Conservation (phyloP, 257 asterid genomes). For the Solanum etuberosum region DNA sequence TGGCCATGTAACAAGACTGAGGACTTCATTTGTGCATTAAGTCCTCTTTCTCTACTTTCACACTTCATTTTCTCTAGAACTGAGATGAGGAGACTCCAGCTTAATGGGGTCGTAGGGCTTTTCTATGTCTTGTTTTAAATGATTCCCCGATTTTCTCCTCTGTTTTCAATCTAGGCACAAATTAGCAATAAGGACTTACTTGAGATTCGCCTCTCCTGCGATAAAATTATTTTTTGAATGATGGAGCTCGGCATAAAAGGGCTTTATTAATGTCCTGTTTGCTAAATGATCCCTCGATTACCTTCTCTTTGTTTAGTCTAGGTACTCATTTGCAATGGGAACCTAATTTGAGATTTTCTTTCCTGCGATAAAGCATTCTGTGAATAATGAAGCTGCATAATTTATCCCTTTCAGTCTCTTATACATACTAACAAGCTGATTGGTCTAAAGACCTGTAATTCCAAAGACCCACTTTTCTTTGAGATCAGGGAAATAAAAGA, state of each 20-base stretch:
- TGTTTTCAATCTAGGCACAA: not conserved
- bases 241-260: not conserved
- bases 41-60: not conserved
- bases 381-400: not conserved
- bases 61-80: not conserved
- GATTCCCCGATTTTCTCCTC: not conserved
- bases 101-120: not conserved
- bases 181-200: not conserved
- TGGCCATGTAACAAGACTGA: not conserved
- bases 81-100: not conserved
- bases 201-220: not conserved
- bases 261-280: not conserved
- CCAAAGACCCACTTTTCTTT: not conserved
- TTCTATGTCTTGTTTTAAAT: not conserved
- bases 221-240: not conserved
- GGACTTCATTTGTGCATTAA: not conserved
- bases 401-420: not conserved
- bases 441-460: not conserved
- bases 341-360: not conserved
- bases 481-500: not conserved
- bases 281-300: not conserved
- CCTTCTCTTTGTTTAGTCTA: not conserved
- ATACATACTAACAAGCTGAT: not conserved
- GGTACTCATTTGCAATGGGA: not conserved
- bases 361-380: not conserved